These are phyloP conservation scores for Neoscytalidium dimidiatum DNA, from an alignment of 2,329 filamentous ascomycete species.

Conservation along the genomic window DNA sequence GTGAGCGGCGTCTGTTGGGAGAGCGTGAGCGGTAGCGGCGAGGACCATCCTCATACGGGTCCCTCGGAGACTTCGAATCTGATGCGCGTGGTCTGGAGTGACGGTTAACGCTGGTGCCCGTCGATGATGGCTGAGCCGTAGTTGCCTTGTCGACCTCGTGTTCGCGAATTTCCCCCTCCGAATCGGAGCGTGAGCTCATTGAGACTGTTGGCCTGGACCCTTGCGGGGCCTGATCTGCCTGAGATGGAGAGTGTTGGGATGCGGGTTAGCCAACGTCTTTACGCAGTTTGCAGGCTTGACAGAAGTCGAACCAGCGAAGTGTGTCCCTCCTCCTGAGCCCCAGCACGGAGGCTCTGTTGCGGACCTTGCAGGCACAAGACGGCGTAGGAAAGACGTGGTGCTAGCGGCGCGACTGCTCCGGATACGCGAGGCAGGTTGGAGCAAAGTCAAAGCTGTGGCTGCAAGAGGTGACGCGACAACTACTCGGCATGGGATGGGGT, in stretches of 20 bases:
- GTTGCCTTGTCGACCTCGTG: conserved; percentile 72
- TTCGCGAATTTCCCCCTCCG: conserved; percentile 85
- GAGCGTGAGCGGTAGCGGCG: conserved; percentile 25
- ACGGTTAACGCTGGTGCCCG: conserved; percentile 88
- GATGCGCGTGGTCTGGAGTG: conserved; percentile 62
- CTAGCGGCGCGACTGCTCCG: background rate
- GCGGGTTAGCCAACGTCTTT: conserved; percentile 19
- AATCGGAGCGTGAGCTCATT: conserved; percentile 61
- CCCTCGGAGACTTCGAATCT: conserved; percentile 19
- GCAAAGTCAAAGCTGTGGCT: background rate
- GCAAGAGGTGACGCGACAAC: conserved; percentile 1
- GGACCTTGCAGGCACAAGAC: background rate
- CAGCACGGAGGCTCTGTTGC: background rate
- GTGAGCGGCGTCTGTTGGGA: conserved; percentile 27
- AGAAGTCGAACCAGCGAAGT: conserved; percentile 21
- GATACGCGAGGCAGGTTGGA: background rate
- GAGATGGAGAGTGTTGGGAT: background rate
- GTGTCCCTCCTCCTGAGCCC: conserved; percentile 15
- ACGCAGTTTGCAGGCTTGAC: conserved; percentile 16
- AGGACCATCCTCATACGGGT: conserved; percentile 51
- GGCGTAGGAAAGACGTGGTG: background rate
- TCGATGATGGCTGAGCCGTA: conserved; percentile 72
- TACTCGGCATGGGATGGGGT: background rate
- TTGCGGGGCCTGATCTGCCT: background rate
- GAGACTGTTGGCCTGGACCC: background rate